Evolutionary conservation across 768 basidiomycete genomes (phyloP), one percentile per base, ranked within the genome.

Genomic region (Mycena olivaceomarginata): DNA sequence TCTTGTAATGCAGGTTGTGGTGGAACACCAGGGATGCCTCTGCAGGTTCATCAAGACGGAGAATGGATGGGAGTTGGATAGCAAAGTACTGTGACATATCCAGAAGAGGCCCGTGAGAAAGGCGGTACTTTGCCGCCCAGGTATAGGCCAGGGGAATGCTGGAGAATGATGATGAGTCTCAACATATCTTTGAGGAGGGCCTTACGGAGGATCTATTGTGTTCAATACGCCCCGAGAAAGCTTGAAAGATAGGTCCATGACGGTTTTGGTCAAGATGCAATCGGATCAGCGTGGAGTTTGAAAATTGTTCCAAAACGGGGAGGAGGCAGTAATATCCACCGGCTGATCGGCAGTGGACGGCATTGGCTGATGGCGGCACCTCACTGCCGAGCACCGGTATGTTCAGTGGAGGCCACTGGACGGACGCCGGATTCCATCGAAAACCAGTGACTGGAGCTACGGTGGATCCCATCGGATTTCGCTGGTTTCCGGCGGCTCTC

Each of bases 1-100:
- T 88, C 81, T 45, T 92, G 88, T 11, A 96, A 84, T 1, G 81
- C 66, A 2, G 85, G 81, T 3, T 93, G 91, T 0, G 96, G 96
- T 0, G 93, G 91, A 0, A 86, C 87, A 7, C 93, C 93, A 0
- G 96, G 96, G 0, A 93, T 92, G 53, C 96, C 94, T 84, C 93
- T 92, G 8, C 88, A 90, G 81, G 91, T 39, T 15, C 88, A 79
- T 81, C 90, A 87, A 66, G 37, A 15, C 16, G 15, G 0, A 56
- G 8, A 18, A 39, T 9, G 20, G 18, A 18, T 53, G 11, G 4
- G n/a, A 20, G 45, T 41, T 1, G 2, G 57, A 25, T 4, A 20
- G 45, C 9, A 5, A 0, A 89, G 18, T 53, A 78, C 82, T 96
- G 95, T 1, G 93, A 93, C 88, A 96, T 92, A 80, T 88, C 93